These are phyloP conservation scores for Rhizomucor miehei DNA, from an alignment of 371 early-diverging fungal species.

Conservation along the genomic window DNA sequence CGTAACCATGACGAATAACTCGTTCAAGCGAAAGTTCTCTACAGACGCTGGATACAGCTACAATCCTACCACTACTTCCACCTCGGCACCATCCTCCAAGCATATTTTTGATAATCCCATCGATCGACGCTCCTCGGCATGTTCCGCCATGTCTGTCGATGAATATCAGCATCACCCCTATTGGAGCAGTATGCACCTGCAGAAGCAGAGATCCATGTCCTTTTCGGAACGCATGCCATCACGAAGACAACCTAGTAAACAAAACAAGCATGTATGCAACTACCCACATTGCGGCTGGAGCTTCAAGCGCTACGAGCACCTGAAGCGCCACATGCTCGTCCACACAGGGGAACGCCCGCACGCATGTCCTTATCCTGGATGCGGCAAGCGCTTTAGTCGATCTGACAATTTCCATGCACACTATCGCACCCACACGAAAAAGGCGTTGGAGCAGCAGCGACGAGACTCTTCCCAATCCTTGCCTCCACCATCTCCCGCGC, in stretches of 20 bases:
- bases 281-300: slow-evolving; percentile 59
- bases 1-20: slow-evolving; percentile 19
- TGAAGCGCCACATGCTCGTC: slow-evolving; percentile 80
- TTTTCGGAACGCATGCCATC: slow-evolving; percentile 21
- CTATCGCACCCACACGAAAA: slow-evolving; percentile 52
- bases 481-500: not conserved
- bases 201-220: slow-evolving; percentile 19
- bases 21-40: slow-evolving; percentile 35
- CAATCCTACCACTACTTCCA: slow-evolving; percentile 3
- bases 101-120: slow-evolving; percentile 6
- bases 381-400: slow-evolving; percentile 74
- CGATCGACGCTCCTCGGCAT: slow-evolving; percentile 19
- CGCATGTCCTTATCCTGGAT: slow-evolving; percentile 63
- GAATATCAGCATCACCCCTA: slow-evolving; percentile 27
- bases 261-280: slow-evolving; percentile 53
- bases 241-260: slow-evolving; percentile 31
- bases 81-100: slow-evolving; percentile 9
- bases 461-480: slow-evolving; percentile 8
- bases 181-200: slow-evolving; percentile 21
- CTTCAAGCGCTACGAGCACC: slow-evolving; percentile 81
- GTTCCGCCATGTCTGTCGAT: slow-evolving; percentile 17
- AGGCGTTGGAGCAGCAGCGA: slow-evolving; percentile 31
- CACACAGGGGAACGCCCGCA: slow-evolving; percentile 68
- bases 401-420: slow-evolving; percentile 74
- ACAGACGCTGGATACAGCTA: slow-evolving; percentile 14